Base-by-base conservation (phyloP, 805 yeast genomes). In the Scheffersomyces lignosus region DNA sequence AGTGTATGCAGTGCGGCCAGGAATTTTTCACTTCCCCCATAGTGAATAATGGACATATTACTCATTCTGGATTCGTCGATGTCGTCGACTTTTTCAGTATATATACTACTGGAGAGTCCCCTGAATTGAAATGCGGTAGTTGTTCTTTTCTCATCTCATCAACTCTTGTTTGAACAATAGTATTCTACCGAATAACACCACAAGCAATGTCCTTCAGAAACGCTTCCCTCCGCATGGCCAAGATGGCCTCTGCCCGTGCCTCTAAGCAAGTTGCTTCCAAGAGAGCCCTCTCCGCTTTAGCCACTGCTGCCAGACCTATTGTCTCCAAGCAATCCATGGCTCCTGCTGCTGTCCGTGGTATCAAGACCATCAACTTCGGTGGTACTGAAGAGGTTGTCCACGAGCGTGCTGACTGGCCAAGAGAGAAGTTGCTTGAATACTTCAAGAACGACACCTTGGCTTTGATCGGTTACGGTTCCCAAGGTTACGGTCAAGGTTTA, bases 381-480 rank as follows among this genome's bases (percentile, higher is more conserved):
- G 97, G 97, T 73, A 79, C 81, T 54, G 87, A 83, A 60, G 99
- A 93, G 79, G 72, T 83, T 54, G 99, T 93, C 54, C 91, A 93
- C 78, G 98, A 93, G 80, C 87, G 99, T 75, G 83, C 89, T 59
- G 99, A 93, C 86, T 93, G 99, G 99, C 99, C 99, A 73, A 80
- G 84, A 70, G 98, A 91, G 76, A 91, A 87, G 78, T 78, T 93
- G 62, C 79, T 83, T 49, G 90, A 88, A 62, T 93, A 90, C 81
- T 93, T 93, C 89, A 91, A 93, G 81, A 77, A 90, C 72, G 98
- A 93, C 70, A 93, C 99, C 45, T 77, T 93, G 64, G 98, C 99
- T 54, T 75, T 93, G 63, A 90, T 93, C 56, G 99, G 99, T 73
- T 93, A 93, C 83, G 99, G 99, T 66, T 91, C 99, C 53, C 99